Percentiles rank a stretch among this genome's conserved stretches.
These are phyloP conservation scores for Penicillium waksmanii DNA, from an alignment of 495 filamentous ascomycete genomes.

Conservation along the genomic window DNA sequence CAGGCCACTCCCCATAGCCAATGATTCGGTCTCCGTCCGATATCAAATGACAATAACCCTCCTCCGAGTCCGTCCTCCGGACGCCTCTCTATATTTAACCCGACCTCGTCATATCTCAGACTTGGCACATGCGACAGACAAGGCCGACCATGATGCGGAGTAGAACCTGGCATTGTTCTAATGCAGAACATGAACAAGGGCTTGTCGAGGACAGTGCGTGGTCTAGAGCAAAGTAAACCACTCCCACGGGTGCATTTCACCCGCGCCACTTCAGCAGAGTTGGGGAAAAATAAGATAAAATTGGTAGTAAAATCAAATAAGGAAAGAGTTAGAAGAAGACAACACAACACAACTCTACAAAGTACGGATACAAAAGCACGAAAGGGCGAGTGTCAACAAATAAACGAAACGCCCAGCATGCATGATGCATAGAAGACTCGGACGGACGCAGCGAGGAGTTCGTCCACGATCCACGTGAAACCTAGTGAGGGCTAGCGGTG, in stretches of 20 bases:
- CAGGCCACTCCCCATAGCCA: neutral
- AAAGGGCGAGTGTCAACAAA: constrained; percentile 2
- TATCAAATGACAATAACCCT: neutral
- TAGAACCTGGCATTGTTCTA: neutral
- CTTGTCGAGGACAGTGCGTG: neutral
- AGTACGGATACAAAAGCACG: neutral
- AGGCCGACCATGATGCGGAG: too few species aligned
- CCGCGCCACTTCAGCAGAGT: neutral
- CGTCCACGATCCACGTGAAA: constrained; percentile 1
- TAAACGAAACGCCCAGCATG: constrained; percentile 1
- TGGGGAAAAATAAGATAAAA: neutral
- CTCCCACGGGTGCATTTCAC: neutral
- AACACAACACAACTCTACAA: neutral
- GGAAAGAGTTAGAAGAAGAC: neutral
- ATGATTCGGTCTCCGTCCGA: neutral
- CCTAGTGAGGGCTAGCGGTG: constrained; percentile 1
- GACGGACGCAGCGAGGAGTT: neutral
- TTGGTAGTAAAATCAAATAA: neutral
- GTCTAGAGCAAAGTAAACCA: neutral
- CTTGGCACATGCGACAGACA: neutral
- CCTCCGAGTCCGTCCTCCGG: neutral
- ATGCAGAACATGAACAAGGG: constrained; percentile 1
- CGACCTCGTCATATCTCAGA: neutral
- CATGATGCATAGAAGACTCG: constrained; percentile 2
- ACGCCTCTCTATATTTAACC: neutral